A percentile compares a stretch with the other conserved stretches of the same genome.
Conservation (phyloP, 2,329 filamentous ascomycete species). For the Aspergillus neoniger region DNA sequence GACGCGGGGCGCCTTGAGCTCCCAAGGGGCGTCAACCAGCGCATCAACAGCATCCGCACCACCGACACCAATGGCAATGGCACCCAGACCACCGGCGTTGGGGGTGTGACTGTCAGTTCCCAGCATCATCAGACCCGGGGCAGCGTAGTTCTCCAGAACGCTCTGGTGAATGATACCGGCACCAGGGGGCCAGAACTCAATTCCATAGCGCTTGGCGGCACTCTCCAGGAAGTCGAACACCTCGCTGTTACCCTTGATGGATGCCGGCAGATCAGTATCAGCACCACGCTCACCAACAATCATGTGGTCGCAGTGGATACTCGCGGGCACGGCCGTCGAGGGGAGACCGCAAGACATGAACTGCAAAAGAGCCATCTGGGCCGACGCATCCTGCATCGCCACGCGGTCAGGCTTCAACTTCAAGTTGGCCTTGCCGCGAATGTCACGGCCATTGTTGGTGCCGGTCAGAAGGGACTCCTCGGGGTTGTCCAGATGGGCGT, state of each 20-base stretch:
- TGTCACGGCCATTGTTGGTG: slow-evolving; percentile 79
- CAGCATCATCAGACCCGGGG: slow-evolving; percentile 98
- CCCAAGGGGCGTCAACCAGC: slow-evolving; percentile 94
- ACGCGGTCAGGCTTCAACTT: slow-evolving; percentile 97
- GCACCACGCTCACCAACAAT: slow-evolving; percentile 94
- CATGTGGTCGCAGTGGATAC: slow-evolving; percentile 98
- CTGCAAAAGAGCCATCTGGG: slow-evolving; percentile 96
- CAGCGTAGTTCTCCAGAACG: slow-evolving; percentile 94
- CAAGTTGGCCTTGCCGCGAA: slow-evolving; percentile 86
- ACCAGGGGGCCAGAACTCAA: slow-evolving; percentile 93
- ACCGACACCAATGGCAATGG: slow-evolving; percentile 94
- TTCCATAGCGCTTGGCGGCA: slow-evolving; percentile 84
- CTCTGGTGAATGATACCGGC: slow-evolving; percentile 97
- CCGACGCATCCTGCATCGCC: slow-evolving; percentile 98
- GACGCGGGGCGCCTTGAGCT: slow-evolving; percentile 90
- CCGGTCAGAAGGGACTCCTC: slow-evolving; percentile 83
- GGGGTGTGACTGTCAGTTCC: slow-evolving; percentile 97
- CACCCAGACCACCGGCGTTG: slow-evolving; percentile 91
- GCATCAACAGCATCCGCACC: slow-evolving; percentile 97
- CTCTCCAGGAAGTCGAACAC: slow-evolving; percentile 97
- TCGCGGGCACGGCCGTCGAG: slow-evolving; percentile 88
- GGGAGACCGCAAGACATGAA: slow-evolving; percentile 97
- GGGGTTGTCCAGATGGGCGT: slow-evolving; percentile 86
- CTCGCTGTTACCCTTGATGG: slow-evolving; percentile 90
- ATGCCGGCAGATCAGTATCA: slow-evolving; percentile 77